These are phyloP conservation scores for Fusarium camptoceras DNA, from an alignment of 2,329 filamentous ascomycete species.

Conservation along the genomic window DNA sequence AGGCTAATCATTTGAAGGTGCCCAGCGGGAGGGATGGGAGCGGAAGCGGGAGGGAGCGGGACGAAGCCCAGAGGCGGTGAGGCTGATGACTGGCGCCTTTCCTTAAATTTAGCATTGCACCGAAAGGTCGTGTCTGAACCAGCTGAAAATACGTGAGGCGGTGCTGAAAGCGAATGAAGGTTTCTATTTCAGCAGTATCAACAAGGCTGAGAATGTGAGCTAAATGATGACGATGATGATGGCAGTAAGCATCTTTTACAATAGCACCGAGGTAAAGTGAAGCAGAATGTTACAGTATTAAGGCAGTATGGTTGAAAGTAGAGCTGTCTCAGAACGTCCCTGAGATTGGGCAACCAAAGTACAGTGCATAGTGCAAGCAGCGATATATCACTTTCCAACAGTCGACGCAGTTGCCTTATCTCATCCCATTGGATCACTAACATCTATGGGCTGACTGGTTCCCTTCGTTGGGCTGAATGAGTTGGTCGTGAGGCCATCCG, in stretches of 20 bases:
- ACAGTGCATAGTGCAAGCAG: constrained; percentile 21
- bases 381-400: constrained; percentile 37
- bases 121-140: constrained; percentile 5
- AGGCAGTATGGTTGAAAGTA: constrained; percentile 4
- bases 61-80: constrained; percentile 47
- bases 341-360: constrained; percentile 20
- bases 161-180: constrained; percentile 26
- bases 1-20: constrained; percentile 23
- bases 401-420: constrained; percentile 3
- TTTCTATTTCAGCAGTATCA: constrained; percentile 23
- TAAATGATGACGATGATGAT: neutral
- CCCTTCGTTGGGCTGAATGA: constrained; percentile 32
- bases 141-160: constrained; percentile 34
- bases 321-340: constrained; percentile 9
- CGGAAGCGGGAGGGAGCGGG: constrained; percentile 46
- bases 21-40: constrained; percentile 44
- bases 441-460: constrained; percentile 34
- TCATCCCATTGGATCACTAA: constrained; percentile 22
- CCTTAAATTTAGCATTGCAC: constrained; percentile 21
- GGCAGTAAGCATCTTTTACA: neutral
- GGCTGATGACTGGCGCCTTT: constrained; percentile 39
- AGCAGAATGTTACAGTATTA: constrained; percentile 10
- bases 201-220: constrained; percentile 18
- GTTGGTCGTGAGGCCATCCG: constrained; percentile 36
- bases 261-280: constrained; percentile 9